Base-by-base conservation (phyloP, 495 filamentous ascomycete genomes). In the Aspergillus ellipticus region DNA sequence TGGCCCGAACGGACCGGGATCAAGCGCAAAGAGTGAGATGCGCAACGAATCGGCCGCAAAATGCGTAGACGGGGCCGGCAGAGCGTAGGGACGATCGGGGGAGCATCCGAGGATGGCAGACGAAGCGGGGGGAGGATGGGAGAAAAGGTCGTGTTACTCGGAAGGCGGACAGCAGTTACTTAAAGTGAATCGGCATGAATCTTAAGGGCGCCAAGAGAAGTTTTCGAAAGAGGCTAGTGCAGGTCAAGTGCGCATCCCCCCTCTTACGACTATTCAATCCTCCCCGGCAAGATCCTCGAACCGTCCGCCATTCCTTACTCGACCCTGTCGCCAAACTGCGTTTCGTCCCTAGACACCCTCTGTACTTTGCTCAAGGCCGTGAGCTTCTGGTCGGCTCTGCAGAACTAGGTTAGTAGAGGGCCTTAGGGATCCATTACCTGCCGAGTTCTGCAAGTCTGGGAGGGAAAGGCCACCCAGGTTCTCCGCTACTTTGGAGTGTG, bases 371-470 rank as follows among this genome's bases (percentile, higher is more conserved):
- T 53, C 21, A 35, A 43, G 15, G 28, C 39, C 45, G 28, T 35
- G 52, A 20, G 15, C 22, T 53, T 53, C 46, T 31, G 21, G 42
- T 51, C 47, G 57, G 57, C 49, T 54, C 48, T 60, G 57, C 57
- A 58, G 63, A 51, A 59, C 63, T 60, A 49, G 52, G 57, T 42
- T 55, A 57, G 49, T 29, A 24, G 17, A 50, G 51, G 47, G 53
- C 57, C 56, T 50, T 42, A 35, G 48, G 54, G 55, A 55, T 55
- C 49, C 57, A 49, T 51, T 55, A 43, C 56, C 67, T 28, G 67
- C 70, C 66, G 66, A 69, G 63, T 68, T 69, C 66, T 70, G 56
- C 68, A 59, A 64, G 62, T 63, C 66, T 64, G 53, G 35, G 45
- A 59, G 53, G 35, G 4, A 64, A 60, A 62, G 58, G 46, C 59